Conservation (phyloP, 148 eudicot genomes). For the Rhododendron williamsianum region DNA sequence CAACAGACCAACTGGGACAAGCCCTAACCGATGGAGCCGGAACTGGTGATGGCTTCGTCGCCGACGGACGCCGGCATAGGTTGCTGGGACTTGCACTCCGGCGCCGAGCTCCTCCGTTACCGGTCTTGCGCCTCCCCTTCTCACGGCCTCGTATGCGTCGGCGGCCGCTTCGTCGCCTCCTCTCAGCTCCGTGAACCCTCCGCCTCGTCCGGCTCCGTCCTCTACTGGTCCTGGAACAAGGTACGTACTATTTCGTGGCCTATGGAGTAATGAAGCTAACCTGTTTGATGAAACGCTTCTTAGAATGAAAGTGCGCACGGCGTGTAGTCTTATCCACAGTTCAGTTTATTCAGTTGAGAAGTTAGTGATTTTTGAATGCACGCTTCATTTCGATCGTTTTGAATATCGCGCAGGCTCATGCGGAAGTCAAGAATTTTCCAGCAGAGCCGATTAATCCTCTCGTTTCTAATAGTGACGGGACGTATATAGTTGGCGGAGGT, state of each 20-base stretch:
- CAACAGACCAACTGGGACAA: background rate
- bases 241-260: conserved; percentile 7
- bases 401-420: conserved; percentile 61
- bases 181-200: conserved; percentile 58
- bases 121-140: conserved; percentile 59
- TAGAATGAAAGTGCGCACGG: background rate
- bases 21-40: conserved; percentile 31
- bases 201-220: conserved; percentile 59
- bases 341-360: background rate
- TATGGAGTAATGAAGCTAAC: background rate
- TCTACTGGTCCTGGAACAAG: conserved; percentile 90
- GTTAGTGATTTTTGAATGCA: background rate
- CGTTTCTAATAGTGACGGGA: conserved; percentile 61
- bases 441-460: conserved; percentile 72
- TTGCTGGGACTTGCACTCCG: conserved; percentile 64
- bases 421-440: conserved; percentile 82
- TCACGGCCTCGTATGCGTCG: conserved; percentile 65
- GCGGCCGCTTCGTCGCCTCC: conserved; percentile 63
- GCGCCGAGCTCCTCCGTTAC: conserved; percentile 50
- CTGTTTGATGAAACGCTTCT: background rate
- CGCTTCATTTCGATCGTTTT: background rate
- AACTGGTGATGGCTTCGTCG: conserved; percentile 59
- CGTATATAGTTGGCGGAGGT: conserved; percentile 74
- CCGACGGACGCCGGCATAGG: conserved; percentile 63
- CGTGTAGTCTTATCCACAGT: background rate